phyloP scores from a whole-genome alignment of 371 early-diverging fungal genomes.

The Mucor irregularis region DNA sequence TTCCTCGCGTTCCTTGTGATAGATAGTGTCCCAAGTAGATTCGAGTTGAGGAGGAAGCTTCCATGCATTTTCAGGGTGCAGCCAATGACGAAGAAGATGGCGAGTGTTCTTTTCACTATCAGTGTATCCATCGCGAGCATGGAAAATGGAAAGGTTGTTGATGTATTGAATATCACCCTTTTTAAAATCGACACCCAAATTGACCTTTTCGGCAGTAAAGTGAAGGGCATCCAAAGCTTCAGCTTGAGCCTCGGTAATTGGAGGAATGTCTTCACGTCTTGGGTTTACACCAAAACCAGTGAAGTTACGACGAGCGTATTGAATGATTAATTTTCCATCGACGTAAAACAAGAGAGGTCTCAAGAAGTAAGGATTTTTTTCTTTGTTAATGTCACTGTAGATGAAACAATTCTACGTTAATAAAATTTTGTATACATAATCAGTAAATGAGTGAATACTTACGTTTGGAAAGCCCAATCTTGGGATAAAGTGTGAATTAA shows the following conservation, averaged over 20 bases:
- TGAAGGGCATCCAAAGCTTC: constrained; percentile 33
- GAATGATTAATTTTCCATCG: constrained; percentile 31
- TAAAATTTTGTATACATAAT: too few relatives aligned
- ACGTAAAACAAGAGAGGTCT: constrained; percentile 26
- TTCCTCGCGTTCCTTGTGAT: constrained; percentile 25
- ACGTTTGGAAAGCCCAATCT: constrained; percentile 32
- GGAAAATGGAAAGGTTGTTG: constrained; percentile 33
- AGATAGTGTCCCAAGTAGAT: constrained; percentile 23
- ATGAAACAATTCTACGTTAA: too few relatives aligned
- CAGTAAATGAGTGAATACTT: constrained; percentile 1
- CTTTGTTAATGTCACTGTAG: constrained; percentile 15
- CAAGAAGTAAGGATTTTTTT: constrained; percentile 12
- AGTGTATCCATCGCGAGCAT: constrained; percentile 30
- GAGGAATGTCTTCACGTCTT: constrained; percentile 31
- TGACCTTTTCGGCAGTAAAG: constrained; percentile 27
- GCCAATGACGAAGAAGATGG: constrained; percentile 37
- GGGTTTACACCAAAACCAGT: constrained; percentile 34
- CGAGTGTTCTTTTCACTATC: constrained; percentile 31
- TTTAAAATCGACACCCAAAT: constrained; percentile 24
- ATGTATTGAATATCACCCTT: constrained; percentile 39
- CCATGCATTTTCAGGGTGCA: constrained; percentile 35
- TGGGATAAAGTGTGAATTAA: constrained; percentile 29
- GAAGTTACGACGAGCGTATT: constrained; percentile 32
- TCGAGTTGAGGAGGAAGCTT: constrained; percentile 27
- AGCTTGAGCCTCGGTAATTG: constrained; percentile 33